phyloP scores from a whole-genome alignment of 2,329 filamentous ascomycete genomes.

The Fusarium piperis region DNA sequence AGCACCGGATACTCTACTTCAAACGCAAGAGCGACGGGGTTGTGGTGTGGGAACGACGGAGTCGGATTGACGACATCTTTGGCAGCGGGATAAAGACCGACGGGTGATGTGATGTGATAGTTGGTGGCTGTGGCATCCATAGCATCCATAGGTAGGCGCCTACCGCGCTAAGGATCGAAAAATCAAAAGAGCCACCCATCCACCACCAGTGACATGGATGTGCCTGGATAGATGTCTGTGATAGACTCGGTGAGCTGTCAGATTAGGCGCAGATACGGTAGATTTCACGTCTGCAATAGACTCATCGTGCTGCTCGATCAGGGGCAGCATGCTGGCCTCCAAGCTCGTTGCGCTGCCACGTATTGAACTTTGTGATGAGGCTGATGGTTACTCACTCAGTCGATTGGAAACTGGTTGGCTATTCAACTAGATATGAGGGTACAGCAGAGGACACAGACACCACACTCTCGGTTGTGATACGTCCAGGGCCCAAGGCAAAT shows the following conservation, averaged over 20 bases:
- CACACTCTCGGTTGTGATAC: neutral
- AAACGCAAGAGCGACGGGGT: constrained; percentile 60
- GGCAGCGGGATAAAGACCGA: constrained; percentile 57
- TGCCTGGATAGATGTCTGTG: constrained; percentile 1
- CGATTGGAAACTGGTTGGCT: neutral
- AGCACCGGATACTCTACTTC: constrained; percentile 71
- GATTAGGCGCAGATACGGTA: neutral
- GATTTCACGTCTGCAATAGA: constrained; percentile 1
- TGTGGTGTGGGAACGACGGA: constrained; percentile 66
- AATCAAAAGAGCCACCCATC: constrained; percentile 6
- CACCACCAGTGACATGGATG: constrained; percentile 7
- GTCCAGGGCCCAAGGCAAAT: neutral
- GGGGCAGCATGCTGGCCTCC: neutral
- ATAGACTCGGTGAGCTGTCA: constrained; percentile 23
- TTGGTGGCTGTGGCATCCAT: constrained; percentile 6
- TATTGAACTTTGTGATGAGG: neutral
- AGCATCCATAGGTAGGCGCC: no score
- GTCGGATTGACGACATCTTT: constrained; percentile 64
- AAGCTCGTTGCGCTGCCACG: constrained; percentile 6
- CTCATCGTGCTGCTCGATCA: neutral
- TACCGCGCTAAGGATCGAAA: constrained; percentile 8
- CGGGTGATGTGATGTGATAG: no score
- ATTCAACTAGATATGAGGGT: neutral
- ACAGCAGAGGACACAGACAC: neutral
- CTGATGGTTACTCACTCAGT: neutral